Evolutionary conservation across 768 basidiomycete species (phyloP), one percentile per base, ranked within the genome.

Genomic region (Russula olivacea): DNA sequence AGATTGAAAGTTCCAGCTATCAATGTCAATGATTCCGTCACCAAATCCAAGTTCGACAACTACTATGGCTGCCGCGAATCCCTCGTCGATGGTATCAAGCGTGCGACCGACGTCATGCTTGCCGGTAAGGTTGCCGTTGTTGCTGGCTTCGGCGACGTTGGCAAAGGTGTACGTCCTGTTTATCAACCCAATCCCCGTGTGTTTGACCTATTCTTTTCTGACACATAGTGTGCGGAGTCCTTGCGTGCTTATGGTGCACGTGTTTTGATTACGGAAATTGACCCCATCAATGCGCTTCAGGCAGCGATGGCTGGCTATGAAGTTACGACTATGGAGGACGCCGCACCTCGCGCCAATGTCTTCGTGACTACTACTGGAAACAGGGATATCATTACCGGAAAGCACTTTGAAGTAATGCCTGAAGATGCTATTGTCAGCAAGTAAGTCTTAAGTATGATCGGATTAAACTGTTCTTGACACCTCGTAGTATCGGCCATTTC

Each of bases 281-380:
- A 99, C 78, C 97, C 97, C 67, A 99, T 99, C 87, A 99, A 99
- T 75, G 97, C 96, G 55, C 89, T 99, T 63, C 97, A 99, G 76
- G 97, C 97, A 69, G 96, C 95, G 59, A 99, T 99, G 97, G 94
- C 93, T 72, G 97, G 97, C 61, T 99, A 94, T 75, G 96, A 99
- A 76, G 96, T 99, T 63, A 89, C 88, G 63, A 98, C 95, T 59
- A 98, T 99, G 95, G 96, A 99, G 72, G 94, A 97, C 41, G 93
- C 92, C 67, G 97, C 96, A 50, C 81, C 84, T 63, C 86, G 89
- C 40, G 74, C 83, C 65, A 98, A 98, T 77, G 75, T 99, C 73
- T 97, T 99, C 70, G 93, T 99, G 66, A 98, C 97, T 70, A 97
- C 95, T 71, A 99, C 97, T 51, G 97, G 97, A 73, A 97, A 97